Base-by-base conservation (phyloP, 2,329 filamentous ascomycete species). In the Aspergillus fumigatus region DNA sequence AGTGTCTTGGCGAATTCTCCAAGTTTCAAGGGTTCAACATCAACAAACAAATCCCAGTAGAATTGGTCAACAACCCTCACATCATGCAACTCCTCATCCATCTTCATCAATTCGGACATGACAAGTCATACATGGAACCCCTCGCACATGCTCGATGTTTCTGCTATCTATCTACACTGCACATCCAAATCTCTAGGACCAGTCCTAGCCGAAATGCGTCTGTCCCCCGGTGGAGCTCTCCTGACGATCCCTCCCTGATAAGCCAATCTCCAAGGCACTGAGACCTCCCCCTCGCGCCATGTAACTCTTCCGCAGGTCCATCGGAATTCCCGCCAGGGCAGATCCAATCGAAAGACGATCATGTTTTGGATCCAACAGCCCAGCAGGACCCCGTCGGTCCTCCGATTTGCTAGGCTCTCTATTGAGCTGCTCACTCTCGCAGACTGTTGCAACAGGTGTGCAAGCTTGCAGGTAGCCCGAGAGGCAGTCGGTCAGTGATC, bases 211-310 rank as follows among this genome's bases (percentile, higher is more conserved):
- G 29, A 32, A 32, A 32, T 32, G 29, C 14, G 29, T 32, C 29
- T 32, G 29, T 3, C 4, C 32, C 32, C 32, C 26, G 14, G 38
- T 27, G 43, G 50, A 56, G 14, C 51, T 51, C 56, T 27, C 56
- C 56, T 58, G 56, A 58, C 49, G 56, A 58, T 58, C 56, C 29
- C 50, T 23, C 32, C 48, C 23, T 56, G 50, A 56, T 56, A 51
- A 51, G 54, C 43, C 45, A 52, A 26, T 5, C 3, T 38, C 32
- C 32, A 38, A 38, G 32, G n/a, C 32, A 38, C 32, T 14, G n/a
- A 38, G 32, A 38, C 32, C 14, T 3, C 14, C 35, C 43, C 48
- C 21, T 51, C 26, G 27, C 51, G 32, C 52, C 54, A 59, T 59
- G 57, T 59, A 57, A 59, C 55, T 48, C 23, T 50, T 19, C 9